Percentiles rank a stretch among this genome's conserved stretches.
Conservation (phyloP, 1,284 basidiomycete species). For the Gymnopus androsaceus region DNA sequence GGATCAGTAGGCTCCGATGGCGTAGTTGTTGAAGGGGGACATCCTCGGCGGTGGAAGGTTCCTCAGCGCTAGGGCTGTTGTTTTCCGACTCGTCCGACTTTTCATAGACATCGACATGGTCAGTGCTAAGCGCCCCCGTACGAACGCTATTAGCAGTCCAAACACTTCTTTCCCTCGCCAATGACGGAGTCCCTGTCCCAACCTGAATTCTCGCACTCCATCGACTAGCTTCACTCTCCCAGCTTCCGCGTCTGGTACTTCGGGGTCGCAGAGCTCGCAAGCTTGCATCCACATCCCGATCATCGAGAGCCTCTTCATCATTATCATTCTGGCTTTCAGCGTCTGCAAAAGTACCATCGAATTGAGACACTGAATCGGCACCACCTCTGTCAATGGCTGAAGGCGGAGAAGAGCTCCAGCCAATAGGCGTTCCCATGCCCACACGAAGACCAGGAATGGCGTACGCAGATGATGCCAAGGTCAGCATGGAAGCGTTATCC, state of each 20-base stretch:
- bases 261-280: conserved; percentile 76
- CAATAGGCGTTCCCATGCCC: conserved; percentile 34
- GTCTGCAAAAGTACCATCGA: conserved; percentile 55
- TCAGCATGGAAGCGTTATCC: conserved; percentile 91
- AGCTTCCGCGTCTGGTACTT: conserved; percentile 79
- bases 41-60: not conserved
- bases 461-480: conserved; percentile 90
- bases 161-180: conserved; percentile 51
- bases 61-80: conserved; percentile 4
- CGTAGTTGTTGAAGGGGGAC: not conserved
- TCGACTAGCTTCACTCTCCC: conserved; percentile 80
- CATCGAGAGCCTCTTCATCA: conserved; percentile 63
- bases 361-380: conserved; percentile 74
- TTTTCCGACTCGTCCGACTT: conserved; percentile 9
- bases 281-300: conserved; percentile 75
- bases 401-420: conserved; percentile 47
- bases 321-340: conserved; percentile 69
- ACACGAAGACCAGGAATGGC: conserved; percentile 59
- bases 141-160: conserved; percentile 61
- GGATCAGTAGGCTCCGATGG: not conserved
- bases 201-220: conserved; percentile 77
- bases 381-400: conserved; percentile 54
- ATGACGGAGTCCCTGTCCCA: conserved; percentile 49
- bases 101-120: conserved; percentile 10
- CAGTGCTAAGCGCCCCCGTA: conserved; percentile 49